These are phyloP conservation scores for Botrytis hyacinthi DNA, from an alignment of 2,329 filamentous ascomycete species.

Conservation along the genomic window DNA sequence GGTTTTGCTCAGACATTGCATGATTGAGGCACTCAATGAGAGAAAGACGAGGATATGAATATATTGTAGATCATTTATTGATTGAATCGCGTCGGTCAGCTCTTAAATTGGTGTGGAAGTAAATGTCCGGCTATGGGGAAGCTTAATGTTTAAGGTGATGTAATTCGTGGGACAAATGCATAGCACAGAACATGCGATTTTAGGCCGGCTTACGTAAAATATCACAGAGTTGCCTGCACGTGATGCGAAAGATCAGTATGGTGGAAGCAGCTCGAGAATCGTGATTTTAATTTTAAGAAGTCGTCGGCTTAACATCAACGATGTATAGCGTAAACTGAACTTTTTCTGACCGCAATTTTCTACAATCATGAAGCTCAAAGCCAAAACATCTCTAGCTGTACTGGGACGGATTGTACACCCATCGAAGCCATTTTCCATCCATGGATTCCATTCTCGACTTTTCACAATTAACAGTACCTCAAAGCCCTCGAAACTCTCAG, in stretches of 20 bases:
- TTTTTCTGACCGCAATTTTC: not conserved
- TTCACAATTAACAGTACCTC: constrained; percentile 24
- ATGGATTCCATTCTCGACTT: constrained; percentile 10
- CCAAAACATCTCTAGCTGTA: constrained; percentile 7
- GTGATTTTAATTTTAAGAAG: not conserved
- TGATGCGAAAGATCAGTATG: not conserved
- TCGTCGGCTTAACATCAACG: not conserved
- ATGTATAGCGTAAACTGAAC: not conserved
- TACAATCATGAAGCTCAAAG: not conserved
- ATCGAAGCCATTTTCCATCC: constrained; percentile 9
- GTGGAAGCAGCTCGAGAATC: not conserved
- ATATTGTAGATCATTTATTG: not conserved
- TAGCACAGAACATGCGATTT: not conserved
- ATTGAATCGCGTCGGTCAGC: not conserved
- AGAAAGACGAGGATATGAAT: constrained; percentile 9
- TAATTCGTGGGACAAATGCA: not conserved
- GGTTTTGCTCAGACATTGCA: constrained; percentile 34
- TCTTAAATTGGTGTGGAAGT: not conserved
- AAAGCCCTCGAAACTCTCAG: constrained; percentile 37
- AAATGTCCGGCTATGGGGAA: not conserved
- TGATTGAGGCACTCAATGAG: constrained; percentile 19
- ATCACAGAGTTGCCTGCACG: not conserved
- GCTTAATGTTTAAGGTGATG: not conserved
- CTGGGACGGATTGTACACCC: not conserved
- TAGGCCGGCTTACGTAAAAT: not conserved